Evolutionary conservation across 2,329 filamentous ascomycete genomes (phyloP).

Genomic region (Talaromyces piceae): DNA sequence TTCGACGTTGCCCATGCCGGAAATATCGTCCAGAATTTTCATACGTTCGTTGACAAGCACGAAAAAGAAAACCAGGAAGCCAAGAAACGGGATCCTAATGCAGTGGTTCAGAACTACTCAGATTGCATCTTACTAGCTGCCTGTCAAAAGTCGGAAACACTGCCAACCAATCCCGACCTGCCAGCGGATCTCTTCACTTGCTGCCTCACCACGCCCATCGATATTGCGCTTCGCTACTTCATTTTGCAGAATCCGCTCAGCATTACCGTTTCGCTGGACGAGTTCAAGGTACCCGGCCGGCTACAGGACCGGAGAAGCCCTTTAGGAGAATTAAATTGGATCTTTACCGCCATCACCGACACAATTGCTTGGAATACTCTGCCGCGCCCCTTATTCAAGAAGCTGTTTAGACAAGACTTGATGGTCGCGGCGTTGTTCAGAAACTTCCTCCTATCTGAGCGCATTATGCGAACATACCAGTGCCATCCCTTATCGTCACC

Average conservation of each 20-base stretch:
- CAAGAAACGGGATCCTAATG: slow-evolving; percentile 65
- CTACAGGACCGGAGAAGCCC: slow-evolving; percentile 90
- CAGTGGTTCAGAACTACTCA: slow-evolving; percentile 57
- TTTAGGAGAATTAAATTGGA: slow-evolving; percentile 96
- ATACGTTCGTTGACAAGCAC: slow-evolving; percentile 90
- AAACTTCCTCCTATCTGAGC: slow-evolving; percentile 89
- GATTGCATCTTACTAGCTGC: slow-evolving; percentile 91
- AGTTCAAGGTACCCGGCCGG: slow-evolving; percentile 82
- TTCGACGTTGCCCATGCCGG: slow-evolving; percentile 97
- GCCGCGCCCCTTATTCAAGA: slow-evolving; percentile 83
- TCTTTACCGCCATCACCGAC: slow-evolving; percentile 97
- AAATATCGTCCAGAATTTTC: slow-evolving; percentile 91
- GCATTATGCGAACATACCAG: slow-evolving; percentile 93
- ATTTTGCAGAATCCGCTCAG: slow-evolving; percentile 80
- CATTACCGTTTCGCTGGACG: slow-evolving; percentile 63
- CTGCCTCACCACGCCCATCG: slow-evolving; percentile 92
- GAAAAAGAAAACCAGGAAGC: slow-evolving; percentile 78
- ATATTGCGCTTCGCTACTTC: slow-evolving; percentile 95
- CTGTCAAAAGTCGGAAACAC: slow-evolving; percentile 80
- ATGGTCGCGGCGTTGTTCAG: slow-evolving; percentile 98
- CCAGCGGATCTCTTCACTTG: slow-evolving; percentile 94
- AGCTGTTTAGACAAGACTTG: slow-evolving; percentile 91
- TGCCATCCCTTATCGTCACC: slow-evolving; percentile 92
- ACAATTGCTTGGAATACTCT: slow-evolving; percentile 98
- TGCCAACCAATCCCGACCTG: slow-evolving; percentile 87